phyloP scores from a whole-genome alignment of 176 grass and related monocot species.

The Elaeis guineensis region DNA sequence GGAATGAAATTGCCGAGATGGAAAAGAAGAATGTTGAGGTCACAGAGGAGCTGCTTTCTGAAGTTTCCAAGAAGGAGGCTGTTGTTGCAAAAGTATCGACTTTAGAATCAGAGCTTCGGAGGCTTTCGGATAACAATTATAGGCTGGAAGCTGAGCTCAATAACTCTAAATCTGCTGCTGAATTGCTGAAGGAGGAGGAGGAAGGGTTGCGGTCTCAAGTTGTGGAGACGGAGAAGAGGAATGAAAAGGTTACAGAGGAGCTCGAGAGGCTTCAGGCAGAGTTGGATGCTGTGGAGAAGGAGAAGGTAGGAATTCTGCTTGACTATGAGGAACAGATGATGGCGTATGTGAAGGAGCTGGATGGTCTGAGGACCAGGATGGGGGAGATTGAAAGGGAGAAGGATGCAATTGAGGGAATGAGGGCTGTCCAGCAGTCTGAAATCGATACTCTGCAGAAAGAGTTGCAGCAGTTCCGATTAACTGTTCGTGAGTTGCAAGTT shows the following conservation, averaged over 20 bases:
- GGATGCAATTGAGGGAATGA: background rate
- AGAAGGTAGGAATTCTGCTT: slow-evolving; percentile 23
- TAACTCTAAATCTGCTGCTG: too few species aligned
- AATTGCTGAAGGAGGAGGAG: slow-evolving; percentile 22
- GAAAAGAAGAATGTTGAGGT: too few species aligned
- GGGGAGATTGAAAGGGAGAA: slow-evolving; percentile 31
- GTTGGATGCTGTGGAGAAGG: slow-evolving; percentile 19
- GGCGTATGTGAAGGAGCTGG: background rate
- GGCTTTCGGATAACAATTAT: too few species aligned
- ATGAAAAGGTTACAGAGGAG: slow-evolving; percentile 18
- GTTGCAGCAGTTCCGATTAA: slow-evolving; percentile 23
- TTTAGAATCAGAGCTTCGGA: too few species aligned
- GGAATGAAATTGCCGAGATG: too few species aligned
- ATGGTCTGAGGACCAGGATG: slow-evolving; percentile 3
- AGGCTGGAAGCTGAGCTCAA: too few species aligned
- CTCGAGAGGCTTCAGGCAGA: slow-evolving; percentile 25
- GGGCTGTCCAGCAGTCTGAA: slow-evolving; percentile 21
- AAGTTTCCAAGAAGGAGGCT: too few species aligned
- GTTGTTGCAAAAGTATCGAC: too few species aligned
- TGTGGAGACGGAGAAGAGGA: slow-evolving; percentile 2
- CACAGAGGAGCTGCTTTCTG: too few species aligned
- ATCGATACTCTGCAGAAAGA: slow-evolving; percentile 11
- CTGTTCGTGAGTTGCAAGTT: slow-evolving; percentile 27
- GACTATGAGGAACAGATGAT: slow-evolving; percentile 25
- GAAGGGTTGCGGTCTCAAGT: slow-evolving; percentile 20